phyloP scores from a whole-genome alignment of 257 asterid genomes.

The Coffea canephora region DNA sequence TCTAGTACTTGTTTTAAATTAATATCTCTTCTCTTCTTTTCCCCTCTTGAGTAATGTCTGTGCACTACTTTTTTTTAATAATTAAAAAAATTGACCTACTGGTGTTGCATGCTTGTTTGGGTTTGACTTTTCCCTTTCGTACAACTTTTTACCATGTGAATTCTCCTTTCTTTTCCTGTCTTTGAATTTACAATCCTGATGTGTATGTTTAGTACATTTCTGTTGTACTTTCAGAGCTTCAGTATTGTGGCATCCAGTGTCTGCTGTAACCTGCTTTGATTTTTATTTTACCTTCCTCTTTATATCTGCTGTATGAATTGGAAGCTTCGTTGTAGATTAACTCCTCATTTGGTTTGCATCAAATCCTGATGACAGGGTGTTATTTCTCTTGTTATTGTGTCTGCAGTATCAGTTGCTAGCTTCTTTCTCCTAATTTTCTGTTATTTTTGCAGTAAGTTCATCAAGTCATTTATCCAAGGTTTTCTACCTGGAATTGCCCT shows the following conservation, averaged over 20 bases:
- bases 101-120: neutral
- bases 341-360: neutral
- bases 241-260: neutral
- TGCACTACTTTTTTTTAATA: too few relatives aligned
- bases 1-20: neutral
- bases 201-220: too few relatives aligned
- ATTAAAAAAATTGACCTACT: too few relatives aligned
- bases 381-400: neutral
- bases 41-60: too few relatives aligned
- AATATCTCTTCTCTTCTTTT: neutral
- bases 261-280: neutral
- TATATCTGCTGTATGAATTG: neutral
- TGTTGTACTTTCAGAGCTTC: neutral
- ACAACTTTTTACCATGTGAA: neutral
- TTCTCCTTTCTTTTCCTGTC: neutral
- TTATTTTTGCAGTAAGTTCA: conserved; percentile 53
- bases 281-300: neutral
- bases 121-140: neutral
- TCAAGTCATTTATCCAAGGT: conserved; percentile 93
- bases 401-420: neutral
- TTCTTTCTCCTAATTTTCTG: conserved; percentile 10
- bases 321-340: neutral
- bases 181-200: too few relatives aligned
- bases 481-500: conserved; percentile 94
- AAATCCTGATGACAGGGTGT: neutral